Percentiles rank a stretch among this genome's conserved stretches.
Evolutionary conservation across 306 rosid genomes (phyloP).

Genomic region (Prunus davidiana): DNA sequence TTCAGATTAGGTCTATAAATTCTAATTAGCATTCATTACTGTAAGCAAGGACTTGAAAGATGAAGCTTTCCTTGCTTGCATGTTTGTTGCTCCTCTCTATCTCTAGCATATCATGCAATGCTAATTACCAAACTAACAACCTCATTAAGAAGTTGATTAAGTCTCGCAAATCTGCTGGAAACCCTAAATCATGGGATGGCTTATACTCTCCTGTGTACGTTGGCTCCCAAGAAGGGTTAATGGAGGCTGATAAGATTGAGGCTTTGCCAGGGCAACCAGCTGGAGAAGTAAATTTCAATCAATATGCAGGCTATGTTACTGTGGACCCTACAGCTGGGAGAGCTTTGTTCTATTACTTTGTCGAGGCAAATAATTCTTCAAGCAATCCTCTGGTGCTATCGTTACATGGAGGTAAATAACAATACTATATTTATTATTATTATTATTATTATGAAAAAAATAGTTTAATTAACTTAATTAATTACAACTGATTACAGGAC

Average conservation of each 20-base stretch:
- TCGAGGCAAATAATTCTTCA: conserved; percentile 38
- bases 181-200: background rate
- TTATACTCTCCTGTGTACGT: conserved; percentile 3
- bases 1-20: background rate
- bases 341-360: conserved; percentile 60
- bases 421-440: background rate
- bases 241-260: conserved; percentile 39
- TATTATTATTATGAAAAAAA: background rate
- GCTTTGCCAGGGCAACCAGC: conserved; percentile 55
- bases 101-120: conserved; percentile 8
- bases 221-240: conserved; percentile 29
- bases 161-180: conserved; percentile 10
- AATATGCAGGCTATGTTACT: conserved; percentile 56
- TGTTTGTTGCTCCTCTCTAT: conserved; percentile 1
- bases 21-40: background rate
- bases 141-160: conserved; percentile 27
- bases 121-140: conserved; percentile 26
- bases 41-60: background rate
- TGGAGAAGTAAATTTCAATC: conserved; percentile 45
- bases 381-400: conserved; percentile 49
- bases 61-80: background rate
- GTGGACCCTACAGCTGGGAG: conserved; percentile 40
- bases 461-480: no score
- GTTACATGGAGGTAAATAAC: conserved; percentile 53
- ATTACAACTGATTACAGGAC: conserved; percentile 34